phyloP scores from a whole-genome alignment of 2,329 filamentous ascomycete species.

The Hypoxylon sp. region DNA sequence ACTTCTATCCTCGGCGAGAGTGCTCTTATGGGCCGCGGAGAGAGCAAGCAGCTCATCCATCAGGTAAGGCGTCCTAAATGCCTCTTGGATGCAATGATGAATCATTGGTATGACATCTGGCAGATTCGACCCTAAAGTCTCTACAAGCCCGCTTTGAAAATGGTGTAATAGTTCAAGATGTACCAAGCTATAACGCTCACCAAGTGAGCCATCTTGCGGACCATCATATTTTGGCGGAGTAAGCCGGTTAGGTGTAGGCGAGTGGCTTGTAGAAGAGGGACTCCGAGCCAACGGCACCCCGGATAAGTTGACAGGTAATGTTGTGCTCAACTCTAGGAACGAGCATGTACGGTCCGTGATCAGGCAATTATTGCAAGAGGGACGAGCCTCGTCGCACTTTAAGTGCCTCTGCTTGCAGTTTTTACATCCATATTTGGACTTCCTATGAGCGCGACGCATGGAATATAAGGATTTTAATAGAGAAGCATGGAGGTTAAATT shows the following conservation, averaged over 20 bases:
- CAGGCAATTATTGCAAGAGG: conserved; percentile 59
- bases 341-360: conserved; percentile 58
- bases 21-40: conserved; percentile 61
- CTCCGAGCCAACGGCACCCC: not conserved
- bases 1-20: conserved; percentile 44
- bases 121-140: not conserved
- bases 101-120: not conserved
- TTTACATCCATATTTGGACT: conserved; percentile 47
- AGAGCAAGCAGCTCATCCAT: conserved; percentile 65
- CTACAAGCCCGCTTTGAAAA: not conserved
- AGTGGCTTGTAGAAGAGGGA: not conserved
- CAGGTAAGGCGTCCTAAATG: conserved; percentile 60
- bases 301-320: too few relatives aligned
- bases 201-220: not conserved
- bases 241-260: not conserved
- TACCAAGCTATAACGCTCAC: not conserved
- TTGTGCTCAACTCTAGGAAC: conserved; percentile 39
- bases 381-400: conserved; percentile 60
- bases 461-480: too few relatives aligned
- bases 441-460: conserved; percentile 22
- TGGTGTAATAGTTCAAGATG: not conserved
- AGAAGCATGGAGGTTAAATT: too few relatives aligned
- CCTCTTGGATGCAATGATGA: conserved; percentile 44
- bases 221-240: not conserved
- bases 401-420: conserved; percentile 46